phyloP scores from a whole-genome alignment of 2,329 filamentous ascomycete species.

The Colletotrichum cordylinicola region DNA sequence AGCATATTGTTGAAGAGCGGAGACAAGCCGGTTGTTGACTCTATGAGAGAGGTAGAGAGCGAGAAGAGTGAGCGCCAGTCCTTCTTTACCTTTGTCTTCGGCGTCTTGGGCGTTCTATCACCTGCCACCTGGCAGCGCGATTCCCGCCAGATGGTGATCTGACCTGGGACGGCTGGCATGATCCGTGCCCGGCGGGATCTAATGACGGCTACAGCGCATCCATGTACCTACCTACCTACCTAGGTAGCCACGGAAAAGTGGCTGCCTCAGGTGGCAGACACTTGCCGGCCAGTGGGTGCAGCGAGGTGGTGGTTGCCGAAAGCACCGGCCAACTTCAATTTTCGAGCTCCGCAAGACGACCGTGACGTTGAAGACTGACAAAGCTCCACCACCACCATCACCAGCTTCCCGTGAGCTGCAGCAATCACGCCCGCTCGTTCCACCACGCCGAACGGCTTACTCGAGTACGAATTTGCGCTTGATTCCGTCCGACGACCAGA shows the following conservation, averaged over 20 bases:
- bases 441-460: background rate
- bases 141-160: background rate
- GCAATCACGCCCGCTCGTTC: background rate
- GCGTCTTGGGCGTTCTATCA: background rate
- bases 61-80: background rate
- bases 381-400: slow-evolving; percentile 19
- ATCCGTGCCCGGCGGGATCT: background rate
- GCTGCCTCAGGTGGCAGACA: slow-evolving; percentile 7
- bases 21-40: background rate
- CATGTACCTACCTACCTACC: background rate
- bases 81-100: background rate
- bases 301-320: background rate
- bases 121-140: background rate
- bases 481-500: background rate
- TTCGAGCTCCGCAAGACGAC: slow-evolving; percentile 17
- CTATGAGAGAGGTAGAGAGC: background rate
- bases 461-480: background rate
- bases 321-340: slow-evolving; percentile 18
- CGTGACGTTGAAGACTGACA: slow-evolving; percentile 21
- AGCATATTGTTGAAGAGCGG: background rate
- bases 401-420: slow-evolving; percentile 8
- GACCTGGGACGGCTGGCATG: background rate
- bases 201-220: background rate
- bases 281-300: background rate
- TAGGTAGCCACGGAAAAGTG: background rate